Conservation (phyloP, 371 early-diverging fungal genomes). For the Phascolomyces articulosus region DNA sequence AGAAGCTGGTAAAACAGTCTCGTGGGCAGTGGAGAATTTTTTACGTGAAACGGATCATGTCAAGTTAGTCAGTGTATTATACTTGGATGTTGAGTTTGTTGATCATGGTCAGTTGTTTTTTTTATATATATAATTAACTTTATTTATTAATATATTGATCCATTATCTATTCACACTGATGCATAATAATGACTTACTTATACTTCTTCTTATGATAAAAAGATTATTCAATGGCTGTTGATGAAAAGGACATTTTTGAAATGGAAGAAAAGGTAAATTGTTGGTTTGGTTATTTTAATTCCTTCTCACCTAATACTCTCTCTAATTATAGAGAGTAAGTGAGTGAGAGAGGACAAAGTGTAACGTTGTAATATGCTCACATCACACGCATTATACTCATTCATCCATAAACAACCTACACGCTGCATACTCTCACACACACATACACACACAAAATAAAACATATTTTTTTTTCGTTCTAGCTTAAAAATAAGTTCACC, state of each 20-base stretch:
- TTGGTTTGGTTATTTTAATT: no score
- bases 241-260: conserved; percentile 9
- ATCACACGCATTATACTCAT: not conserved
- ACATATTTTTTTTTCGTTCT: no score
- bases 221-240: conserved; percentile 4
- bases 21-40: conserved; percentile 49
- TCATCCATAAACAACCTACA: no score
- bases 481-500: conserved; percentile 9
- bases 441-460: not conserved
- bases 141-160: no score
- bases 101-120: conserved; percentile 29
- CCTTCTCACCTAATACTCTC: no score
- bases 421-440: no score
- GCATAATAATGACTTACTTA: no score
- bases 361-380: not conserved
- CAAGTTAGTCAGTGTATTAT: conserved; percentile 39
- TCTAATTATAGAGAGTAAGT: no score
- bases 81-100: conserved; percentile 41
- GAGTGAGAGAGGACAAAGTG: not conserved
- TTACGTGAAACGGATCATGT: conserved; percentile 41
- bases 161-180: no score
- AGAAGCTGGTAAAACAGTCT: conserved; percentile 41
- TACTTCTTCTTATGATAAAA: no score
- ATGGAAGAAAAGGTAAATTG: conserved; percentile 36
- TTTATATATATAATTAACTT: not conserved